phyloP scores from a whole-genome alignment of 1,284 basidiomycete species.

The Bjerkandera adusta region DNA sequence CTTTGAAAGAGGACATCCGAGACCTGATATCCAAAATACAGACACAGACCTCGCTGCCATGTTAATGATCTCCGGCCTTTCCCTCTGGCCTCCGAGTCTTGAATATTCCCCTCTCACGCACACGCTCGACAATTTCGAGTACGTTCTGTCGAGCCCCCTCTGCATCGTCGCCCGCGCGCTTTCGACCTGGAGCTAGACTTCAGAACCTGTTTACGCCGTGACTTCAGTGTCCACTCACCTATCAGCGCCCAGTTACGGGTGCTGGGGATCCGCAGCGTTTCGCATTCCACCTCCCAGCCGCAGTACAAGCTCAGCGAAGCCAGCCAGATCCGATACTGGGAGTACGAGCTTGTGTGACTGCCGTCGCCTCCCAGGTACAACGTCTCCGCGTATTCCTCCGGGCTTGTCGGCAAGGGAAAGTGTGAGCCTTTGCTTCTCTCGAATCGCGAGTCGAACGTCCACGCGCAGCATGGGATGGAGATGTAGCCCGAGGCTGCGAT shows the following conservation, averaged over 20 bases:
- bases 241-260: slow-evolving; percentile 92
- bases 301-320: slow-evolving; percentile 64
- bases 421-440: slow-evolving; percentile 41
- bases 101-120: slow-evolving; percentile 59
- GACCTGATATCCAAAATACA: too few relatives aligned
- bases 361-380: slow-evolving; percentile 61
- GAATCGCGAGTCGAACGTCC: slow-evolving; percentile 69
- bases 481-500: slow-evolving; percentile 70
- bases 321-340: slow-evolving; percentile 82
- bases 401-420: slow-evolving; percentile 34
- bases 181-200: too few relatives aligned
- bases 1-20: too few relatives aligned
- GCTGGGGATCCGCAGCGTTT: slow-evolving; percentile 86
- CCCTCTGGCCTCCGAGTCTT: slow-evolving; percentile 71
- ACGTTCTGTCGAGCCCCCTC: slow-evolving; percentile 32
- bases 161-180: slow-evolving; percentile 23
- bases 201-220: too few relatives aligned
- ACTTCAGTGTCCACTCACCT: slow-evolving; percentile 64
- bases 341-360: slow-evolving; percentile 63
- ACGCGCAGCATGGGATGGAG: slow-evolving; percentile 91
- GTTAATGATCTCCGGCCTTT: slow-evolving; percentile 50
- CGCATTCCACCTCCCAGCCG: slow-evolving; percentile 88
- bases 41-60: too few relatives aligned
- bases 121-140: slow-evolving; percentile 43
- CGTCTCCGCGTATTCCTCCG: slow-evolving; percentile 40